Evolutionary conservation across 306 rosid genomes (phyloP).

Genomic region (Citrullus amarus): DNA sequence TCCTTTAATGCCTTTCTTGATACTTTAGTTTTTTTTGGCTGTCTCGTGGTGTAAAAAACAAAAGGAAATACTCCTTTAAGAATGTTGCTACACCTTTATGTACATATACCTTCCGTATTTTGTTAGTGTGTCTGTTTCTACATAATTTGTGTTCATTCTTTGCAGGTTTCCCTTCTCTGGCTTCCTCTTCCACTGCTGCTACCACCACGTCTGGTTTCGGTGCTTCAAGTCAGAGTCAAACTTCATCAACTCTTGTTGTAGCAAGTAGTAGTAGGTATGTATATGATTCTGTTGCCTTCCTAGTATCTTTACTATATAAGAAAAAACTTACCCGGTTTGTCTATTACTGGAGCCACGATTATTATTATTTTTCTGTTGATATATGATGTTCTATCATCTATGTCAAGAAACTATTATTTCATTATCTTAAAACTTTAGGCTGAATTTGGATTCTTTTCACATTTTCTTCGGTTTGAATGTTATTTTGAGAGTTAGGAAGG

Average conservation of each 20-base stretch:
- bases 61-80: neutral
- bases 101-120: neutral
- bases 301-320: neutral
- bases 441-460: no score
- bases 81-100: neutral
- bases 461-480: neutral
- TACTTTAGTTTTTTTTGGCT: neutral
- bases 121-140: neutral
- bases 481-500: neutral
- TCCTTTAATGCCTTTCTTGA: neutral
- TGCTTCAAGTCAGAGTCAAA: constrained; percentile 38
- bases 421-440: no score
- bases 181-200: constrained; percentile 38
- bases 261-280: constrained; percentile 76
- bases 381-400: no score
- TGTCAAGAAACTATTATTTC: no score
- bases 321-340: neutral
- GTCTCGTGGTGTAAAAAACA: neutral
- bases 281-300: neutral
- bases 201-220: constrained; percentile 34
- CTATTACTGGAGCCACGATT: neutral
- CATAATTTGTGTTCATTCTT: constrained; percentile 2
- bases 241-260: constrained; percentile 41
- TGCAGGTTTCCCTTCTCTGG: constrained; percentile 29
- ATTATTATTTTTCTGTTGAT: neutral